phyloP scores from a whole-genome alignment of 2,329 filamentous ascomycete genomes.

The Microdochium nivale region DNA sequence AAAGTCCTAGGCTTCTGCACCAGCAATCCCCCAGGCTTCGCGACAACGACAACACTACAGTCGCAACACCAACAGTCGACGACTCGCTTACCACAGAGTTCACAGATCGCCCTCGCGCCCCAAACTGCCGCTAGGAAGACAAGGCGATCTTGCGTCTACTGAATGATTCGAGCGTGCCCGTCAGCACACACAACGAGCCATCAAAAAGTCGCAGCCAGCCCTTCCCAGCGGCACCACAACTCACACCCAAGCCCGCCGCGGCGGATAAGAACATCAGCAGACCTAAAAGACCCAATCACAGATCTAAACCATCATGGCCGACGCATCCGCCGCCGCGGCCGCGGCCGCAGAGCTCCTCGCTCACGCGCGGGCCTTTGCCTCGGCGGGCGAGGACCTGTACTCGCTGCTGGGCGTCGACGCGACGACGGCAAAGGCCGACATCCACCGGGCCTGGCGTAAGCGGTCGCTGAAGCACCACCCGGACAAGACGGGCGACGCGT shows the following conservation, averaged over 20 bases:
- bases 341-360: constrained; percentile 39
- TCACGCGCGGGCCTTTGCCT: constrained; percentile 50
- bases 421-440: constrained; percentile 58
- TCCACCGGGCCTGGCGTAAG: constrained; percentile 77
- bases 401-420: constrained; percentile 61
- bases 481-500: constrained; percentile 72
- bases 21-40: too few species aligned
- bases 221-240: too few species aligned
- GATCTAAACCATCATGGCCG: background rate
- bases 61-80: too few species aligned
- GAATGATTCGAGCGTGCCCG: too few species aligned
- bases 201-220: too few species aligned
- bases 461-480: constrained; percentile 87
- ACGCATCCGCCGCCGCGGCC: constrained; percentile 10
- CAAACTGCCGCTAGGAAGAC: too few species aligned
- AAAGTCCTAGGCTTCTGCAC: background rate
- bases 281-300: background rate
- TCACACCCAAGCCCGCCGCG: too few species aligned
- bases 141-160: too few species aligned
- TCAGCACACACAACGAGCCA: too few species aligned
- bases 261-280: background rate
- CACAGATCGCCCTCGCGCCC: too few species aligned
- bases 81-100: too few species aligned
- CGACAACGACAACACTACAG: background rate
- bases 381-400: constrained; percentile 66